These are phyloP conservation scores for Endothia cerciana DNA, from an alignment of 2,329 filamentous ascomycete genomes.

Conservation along the genomic window DNA sequence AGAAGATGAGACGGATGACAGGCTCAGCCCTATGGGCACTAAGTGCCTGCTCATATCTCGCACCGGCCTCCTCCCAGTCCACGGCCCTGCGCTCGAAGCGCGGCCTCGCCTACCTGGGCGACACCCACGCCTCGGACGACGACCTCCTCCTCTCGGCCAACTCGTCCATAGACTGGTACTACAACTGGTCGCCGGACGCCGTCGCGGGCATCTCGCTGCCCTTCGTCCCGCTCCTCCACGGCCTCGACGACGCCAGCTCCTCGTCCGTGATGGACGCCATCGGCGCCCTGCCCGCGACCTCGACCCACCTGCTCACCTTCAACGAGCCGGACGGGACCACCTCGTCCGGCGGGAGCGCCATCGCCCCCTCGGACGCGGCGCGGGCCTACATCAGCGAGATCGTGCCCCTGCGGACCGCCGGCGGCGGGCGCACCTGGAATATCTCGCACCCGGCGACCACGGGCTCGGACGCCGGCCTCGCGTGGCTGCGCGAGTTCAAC, in stretches of 20 bases:
- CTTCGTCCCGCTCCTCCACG: slow-evolving; percentile 46
- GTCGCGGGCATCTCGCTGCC: slow-evolving; percentile 35
- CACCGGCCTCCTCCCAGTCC: not conserved
- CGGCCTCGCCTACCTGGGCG: slow-evolving; percentile 35
- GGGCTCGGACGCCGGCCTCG: slow-evolving; percentile 42
- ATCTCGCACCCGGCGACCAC: slow-evolving; percentile 48
- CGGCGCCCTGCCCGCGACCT: slow-evolving; percentile 37
- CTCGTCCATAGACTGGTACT: slow-evolving; percentile 47
- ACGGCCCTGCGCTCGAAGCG: slow-evolving; percentile 32
- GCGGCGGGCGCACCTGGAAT: slow-evolving; percentile 37
- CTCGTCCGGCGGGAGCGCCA: slow-evolving; percentile 44
- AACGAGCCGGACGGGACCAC: slow-evolving; percentile 48
- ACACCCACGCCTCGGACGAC: slow-evolving; percentile 37
- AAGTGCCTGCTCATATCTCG: not conserved
- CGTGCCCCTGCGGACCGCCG: slow-evolving; percentile 38
- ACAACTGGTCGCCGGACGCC: slow-evolving; percentile 45
- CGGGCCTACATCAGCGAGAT: slow-evolving; percentile 42
- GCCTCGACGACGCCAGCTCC: slow-evolving; percentile 40
- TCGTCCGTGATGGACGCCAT: slow-evolving; percentile 36
- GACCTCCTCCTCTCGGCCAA: slow-evolving; percentile 41
- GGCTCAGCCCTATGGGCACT: not conserved
- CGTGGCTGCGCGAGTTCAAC: slow-evolving; percentile 47
- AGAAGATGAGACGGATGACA: not conserved
- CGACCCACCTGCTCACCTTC: slow-evolving; percentile 45
- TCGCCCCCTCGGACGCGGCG: slow-evolving; percentile 44